A percentile compares a stretch with the other conserved stretches of the same genome.
These are phyloP conservation scores for Scheffersomyces stipitis DNA, from an alignment of 805 yeast species.

Conservation along the genomic window DNA sequence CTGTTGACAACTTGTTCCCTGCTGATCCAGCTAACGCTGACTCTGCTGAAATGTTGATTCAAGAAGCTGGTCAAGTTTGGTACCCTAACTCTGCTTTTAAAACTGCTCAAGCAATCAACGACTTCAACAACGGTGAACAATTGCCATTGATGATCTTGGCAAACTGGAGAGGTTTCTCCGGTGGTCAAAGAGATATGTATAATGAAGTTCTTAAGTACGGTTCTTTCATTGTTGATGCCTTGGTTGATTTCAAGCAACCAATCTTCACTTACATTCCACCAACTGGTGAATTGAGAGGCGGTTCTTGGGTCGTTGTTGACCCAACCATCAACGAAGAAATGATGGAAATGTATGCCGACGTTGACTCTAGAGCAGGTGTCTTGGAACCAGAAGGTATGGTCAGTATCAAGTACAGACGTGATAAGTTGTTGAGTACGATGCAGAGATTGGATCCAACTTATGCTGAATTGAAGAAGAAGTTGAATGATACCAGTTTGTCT, in stretches of 20 bases:
- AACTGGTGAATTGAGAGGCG: conserved; percentile 98
- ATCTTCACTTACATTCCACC: conserved; percentile 97
- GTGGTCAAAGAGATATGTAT: conserved; percentile 99
- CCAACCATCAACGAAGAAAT: conserved; percentile 94
- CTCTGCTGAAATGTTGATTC: conserved; percentile 81
- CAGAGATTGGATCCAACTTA: conserved; percentile 80
- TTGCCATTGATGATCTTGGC: conserved; percentile 96
- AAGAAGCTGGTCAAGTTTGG: conserved; percentile 99
- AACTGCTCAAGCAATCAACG: conserved; percentile 98
- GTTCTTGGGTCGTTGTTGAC: conserved; percentile 99
- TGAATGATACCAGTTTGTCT: conserved; percentile 51
- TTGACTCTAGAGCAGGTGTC: conserved; percentile 94
- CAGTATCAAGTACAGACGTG: conserved; percentile 95
- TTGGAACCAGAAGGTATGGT: conserved; percentile 99
- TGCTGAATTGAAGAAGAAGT: conserved; percentile 61
- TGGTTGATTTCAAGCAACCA: conserved; percentile 95
- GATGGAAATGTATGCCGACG: conserved; percentile 99
- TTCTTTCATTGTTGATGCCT: conserved; percentile 94
- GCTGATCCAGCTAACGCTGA: conserved; percentile 99
- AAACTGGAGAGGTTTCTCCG: conserved; percentile 99
- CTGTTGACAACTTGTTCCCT: conserved; percentile 85
- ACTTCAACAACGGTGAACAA: conserved; percentile 97
- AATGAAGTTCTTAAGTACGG: conserved; percentile 97
- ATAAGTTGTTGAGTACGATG: conserved; percentile 88
- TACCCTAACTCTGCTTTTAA: conserved; percentile 98